A percentile compares a stretch with the other conserved stretches of the same genome.
These are phyloP conservation scores for Ceriops zippeliana DNA, from an alignment of 345 rosid genomes.

Conservation along the genomic window DNA sequence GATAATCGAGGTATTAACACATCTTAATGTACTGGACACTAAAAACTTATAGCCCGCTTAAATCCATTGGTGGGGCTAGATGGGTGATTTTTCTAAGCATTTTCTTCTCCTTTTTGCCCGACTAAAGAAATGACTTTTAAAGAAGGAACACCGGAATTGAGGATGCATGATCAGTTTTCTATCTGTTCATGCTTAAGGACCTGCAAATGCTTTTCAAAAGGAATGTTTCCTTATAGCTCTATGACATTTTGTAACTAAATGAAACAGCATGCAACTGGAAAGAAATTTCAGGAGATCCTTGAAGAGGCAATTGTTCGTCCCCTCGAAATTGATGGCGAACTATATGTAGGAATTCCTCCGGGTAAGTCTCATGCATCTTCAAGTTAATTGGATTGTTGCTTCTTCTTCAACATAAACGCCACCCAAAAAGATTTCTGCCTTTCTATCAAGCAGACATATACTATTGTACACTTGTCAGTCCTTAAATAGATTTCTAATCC, in stretches of 20 bases:
- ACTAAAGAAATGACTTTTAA: too few species aligned
- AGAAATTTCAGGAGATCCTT: constrained; percentile 85
- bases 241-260: constrained; percentile 6
- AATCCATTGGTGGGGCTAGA: too few species aligned
- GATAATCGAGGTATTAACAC: constrained; percentile 67
- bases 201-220: too few species aligned
- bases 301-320: constrained; percentile 71
- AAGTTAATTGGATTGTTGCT: background rate
- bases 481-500: background rate
- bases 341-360: constrained; percentile 85
- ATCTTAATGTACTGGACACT: constrained; percentile 1
- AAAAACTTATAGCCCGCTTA: background rate
- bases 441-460: background rate
- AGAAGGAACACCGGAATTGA: too few species aligned
- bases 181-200: too few species aligned
- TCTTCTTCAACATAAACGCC: background rate
- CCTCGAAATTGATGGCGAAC: constrained; percentile 73
- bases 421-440: background rate
- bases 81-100: too few species aligned
- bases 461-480: background rate
- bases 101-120: too few species aligned
- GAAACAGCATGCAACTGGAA: constrained; percentile 76
- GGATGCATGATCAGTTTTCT: too few species aligned
- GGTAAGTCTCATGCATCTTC: constrained; percentile 33
- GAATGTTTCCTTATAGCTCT: too few species aligned